Percentiles rank a stretch among this genome's conserved stretches.
These are phyloP conservation scores for Malbranchea zuffiana DNA, from an alignment of 2,329 filamentous ascomycete species.

Conservation along the genomic window DNA sequence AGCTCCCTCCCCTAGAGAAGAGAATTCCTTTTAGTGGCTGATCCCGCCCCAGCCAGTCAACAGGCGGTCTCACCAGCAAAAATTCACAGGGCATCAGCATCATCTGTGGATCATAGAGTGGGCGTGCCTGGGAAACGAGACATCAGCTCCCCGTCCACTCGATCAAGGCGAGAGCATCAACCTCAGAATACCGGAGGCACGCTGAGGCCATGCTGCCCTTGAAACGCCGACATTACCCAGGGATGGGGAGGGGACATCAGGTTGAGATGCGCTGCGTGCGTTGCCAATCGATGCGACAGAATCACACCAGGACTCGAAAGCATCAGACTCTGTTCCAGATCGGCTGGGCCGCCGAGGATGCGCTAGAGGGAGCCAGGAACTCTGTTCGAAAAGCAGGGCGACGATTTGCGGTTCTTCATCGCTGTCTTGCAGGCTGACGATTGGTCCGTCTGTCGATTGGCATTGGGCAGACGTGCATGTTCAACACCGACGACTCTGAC, in stretches of 20 bases:
- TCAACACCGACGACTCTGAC: slow-evolving; percentile 3
- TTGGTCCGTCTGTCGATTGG: slow-evolving; percentile 28
- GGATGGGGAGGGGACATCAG: too few species aligned
- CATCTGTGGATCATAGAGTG: slow-evolving; percentile 1
- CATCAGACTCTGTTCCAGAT: slow-evolving; percentile 12
- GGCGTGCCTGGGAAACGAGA: slow-evolving; percentile 10
- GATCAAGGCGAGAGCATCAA: slow-evolving; percentile 3
- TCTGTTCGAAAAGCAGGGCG: slow-evolving; percentile 23
- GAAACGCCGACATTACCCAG: too few species aligned
- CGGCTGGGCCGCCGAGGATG: slow-evolving; percentile 8
- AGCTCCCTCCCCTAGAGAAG: too few species aligned
- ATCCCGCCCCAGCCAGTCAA: neutral
- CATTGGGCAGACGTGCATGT: slow-evolving; percentile 18
- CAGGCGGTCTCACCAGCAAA: neutral
- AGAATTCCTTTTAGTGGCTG: too few species aligned
- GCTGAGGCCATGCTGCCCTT: too few species aligned
- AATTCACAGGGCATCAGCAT: neutral
- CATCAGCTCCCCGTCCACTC: slow-evolving; percentile 10
- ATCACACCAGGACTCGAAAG: neutral
- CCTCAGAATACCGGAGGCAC: too few species aligned
- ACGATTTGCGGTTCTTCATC: slow-evolving; percentile 23
- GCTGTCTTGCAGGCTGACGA: slow-evolving; percentile 20
- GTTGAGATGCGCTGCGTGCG: too few species aligned
- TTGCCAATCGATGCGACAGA: too few species aligned
- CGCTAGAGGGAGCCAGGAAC: slow-evolving; percentile 12